Conservation (phyloP, 1,284 basidiomycete genomes). For the Papiliotrema laurentii region DNA sequence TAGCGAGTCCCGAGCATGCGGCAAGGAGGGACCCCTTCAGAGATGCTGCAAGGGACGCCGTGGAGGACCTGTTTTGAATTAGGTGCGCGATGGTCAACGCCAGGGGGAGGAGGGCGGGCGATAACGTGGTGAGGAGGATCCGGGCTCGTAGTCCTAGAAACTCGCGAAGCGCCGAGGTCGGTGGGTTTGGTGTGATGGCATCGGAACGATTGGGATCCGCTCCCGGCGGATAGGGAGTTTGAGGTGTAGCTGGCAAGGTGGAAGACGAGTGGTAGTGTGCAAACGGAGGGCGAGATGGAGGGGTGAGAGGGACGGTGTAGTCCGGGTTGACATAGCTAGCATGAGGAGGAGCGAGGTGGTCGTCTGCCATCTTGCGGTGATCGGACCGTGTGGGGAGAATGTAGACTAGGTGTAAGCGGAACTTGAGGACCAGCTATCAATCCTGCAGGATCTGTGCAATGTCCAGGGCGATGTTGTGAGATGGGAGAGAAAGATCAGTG, state of each 20-base stretch:
- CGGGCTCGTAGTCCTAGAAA: constrained; percentile 69
- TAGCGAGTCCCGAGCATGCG: constrained; percentile 76
- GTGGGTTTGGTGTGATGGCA: constrained; percentile 6
- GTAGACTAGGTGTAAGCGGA: too few relatives aligned
- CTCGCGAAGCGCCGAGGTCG: constrained; percentile 62
- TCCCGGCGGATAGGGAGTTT: constrained; percentile 22
- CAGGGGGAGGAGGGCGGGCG: constrained; percentile 65
- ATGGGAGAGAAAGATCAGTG: not conserved
- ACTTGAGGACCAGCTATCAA: too few relatives aligned
- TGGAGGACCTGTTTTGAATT: constrained; percentile 59
- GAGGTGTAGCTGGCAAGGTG: constrained; percentile 28
- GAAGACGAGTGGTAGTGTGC: constrained; percentile 23
- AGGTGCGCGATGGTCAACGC: constrained; percentile 80
- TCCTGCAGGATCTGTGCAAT: too few relatives aligned
- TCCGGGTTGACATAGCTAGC: constrained; percentile 19
- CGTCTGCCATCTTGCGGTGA: not conserved
- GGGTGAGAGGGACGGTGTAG: constrained; percentile 29
- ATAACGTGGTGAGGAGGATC: constrained; percentile 72
- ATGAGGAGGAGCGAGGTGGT: constrained; percentile 15
- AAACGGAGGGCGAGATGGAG: constrained; percentile 29
- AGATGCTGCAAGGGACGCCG: constrained; percentile 62
- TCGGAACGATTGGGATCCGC: not conserved
- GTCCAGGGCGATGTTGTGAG: not conserved
- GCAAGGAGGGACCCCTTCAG: constrained; percentile 69
- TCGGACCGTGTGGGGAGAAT: too few relatives aligned